Evolutionary conservation across 768 basidiomycete genomes (phyloP).

Genomic region (Boletellus ananas): DNA sequence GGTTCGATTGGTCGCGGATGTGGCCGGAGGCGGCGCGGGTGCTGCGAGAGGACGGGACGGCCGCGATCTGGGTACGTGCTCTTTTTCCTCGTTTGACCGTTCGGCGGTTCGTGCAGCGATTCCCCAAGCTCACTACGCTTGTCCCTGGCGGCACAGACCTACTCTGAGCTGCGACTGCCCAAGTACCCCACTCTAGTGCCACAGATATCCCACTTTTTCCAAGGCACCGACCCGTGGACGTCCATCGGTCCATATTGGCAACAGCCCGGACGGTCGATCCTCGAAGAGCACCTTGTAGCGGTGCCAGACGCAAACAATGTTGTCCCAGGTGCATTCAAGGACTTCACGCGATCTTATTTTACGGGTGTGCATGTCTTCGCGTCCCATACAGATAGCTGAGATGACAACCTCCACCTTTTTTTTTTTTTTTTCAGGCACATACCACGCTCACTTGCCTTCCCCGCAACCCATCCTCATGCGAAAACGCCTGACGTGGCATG

Average conservation of each 20-base stretch:
- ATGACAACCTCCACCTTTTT: background rate
- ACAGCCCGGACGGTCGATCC: conserved; percentile 72
- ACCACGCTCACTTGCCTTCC: conserved; percentile 37
- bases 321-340: conserved; percentile 32
- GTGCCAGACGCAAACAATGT: conserved; percentile 52
- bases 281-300: conserved; percentile 65
- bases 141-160: conserved; percentile 34
- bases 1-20: conserved; percentile 72
- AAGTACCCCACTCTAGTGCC: conserved; percentile 54
- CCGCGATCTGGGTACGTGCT: conserved; percentile 68
- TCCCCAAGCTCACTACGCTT: background rate
- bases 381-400: too few relatives aligned
- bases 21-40: conserved; percentile 68
- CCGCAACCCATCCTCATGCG: conserved; percentile 48
- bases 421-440: conserved; percentile 29
- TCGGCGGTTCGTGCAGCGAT: too few relatives aligned
- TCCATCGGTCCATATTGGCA: conserved; percentile 76
- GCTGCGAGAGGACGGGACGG: conserved; percentile 56
- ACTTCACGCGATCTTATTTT: conserved; percentile 50
- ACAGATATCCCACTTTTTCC: conserved; percentile 58
- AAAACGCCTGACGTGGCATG: conserved; percentile 60
- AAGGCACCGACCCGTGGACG: conserved; percentile 49
- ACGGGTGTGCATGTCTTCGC: conserved; percentile 37
- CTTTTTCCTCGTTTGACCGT: background rate
- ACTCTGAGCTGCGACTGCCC: conserved; percentile 73